A percentile compares a stretch with the other conserved stretches of the same genome.
Conservation (phyloP, 768 basidiomycete species). For the Suillus cothurnatus region DNA sequence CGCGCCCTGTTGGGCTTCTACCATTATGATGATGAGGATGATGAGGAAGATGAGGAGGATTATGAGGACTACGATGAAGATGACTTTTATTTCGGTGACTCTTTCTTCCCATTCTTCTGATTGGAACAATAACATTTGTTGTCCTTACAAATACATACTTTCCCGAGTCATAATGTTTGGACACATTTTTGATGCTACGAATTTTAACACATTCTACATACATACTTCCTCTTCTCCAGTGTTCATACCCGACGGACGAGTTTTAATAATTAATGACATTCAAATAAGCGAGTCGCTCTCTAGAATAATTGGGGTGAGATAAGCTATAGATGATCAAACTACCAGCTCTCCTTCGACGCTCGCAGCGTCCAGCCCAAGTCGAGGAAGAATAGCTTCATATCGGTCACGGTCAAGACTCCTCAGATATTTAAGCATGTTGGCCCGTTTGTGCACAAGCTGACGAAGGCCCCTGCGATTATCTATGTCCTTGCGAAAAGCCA, state of each 20-base stretch:
- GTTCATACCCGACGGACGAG: constrained; percentile 14
- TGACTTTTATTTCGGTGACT: constrained; percentile 20
- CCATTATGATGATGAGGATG: constrained; percentile 23
- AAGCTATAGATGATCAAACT: constrained; percentile 43
- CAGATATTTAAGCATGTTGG: constrained; percentile 81
- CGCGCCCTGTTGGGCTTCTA: constrained; percentile 14
- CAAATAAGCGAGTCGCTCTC: background rate
- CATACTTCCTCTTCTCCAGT: constrained; percentile 2
- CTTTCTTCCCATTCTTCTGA: constrained; percentile 19
- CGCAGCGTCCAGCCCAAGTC: constrained; percentile 74
- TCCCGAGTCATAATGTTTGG: background rate
- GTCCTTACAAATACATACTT: background rate
- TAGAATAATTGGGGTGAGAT: background rate
- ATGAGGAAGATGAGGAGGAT: constrained; percentile 19
- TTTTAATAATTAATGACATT: background rate
- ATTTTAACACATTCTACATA: background rate
- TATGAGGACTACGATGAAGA: constrained; percentile 26
- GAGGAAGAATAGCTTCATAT: constrained; percentile 71
- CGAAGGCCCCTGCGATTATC: constrained; percentile 78
- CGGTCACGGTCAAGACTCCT: constrained; percentile 62
- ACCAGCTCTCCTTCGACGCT: constrained; percentile 91
- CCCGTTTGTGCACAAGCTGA: constrained; percentile 78
- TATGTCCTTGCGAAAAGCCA: constrained; percentile 69
- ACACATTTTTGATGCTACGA: constrained; percentile 12
- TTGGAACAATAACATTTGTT: constrained; percentile 13